A percentile compares a stretch with the other conserved stretches of the same genome.
These are phyloP conservation scores for Lycium ferocissimum DNA, from an alignment of 257 asterid genomes.

Conservation along the genomic window DNA sequence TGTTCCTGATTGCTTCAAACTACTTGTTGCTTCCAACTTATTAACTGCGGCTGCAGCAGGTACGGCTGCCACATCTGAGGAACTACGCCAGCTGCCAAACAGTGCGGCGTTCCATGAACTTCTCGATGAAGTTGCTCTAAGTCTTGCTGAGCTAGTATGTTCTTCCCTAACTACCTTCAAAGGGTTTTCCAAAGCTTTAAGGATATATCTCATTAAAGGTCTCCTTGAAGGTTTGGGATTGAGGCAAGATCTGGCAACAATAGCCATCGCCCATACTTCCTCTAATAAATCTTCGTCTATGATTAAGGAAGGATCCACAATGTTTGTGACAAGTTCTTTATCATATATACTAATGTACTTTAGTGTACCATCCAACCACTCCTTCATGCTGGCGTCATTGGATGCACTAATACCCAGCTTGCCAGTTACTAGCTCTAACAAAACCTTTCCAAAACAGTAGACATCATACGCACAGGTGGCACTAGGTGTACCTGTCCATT, in stretches of 20 bases:
- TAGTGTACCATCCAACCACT: slow-evolving; percentile 68
- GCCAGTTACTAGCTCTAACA: slow-evolving; percentile 94
- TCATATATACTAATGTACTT: slow-evolving; percentile 81
- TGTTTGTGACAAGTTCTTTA: slow-evolving; percentile 87
- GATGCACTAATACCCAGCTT: slow-evolving; percentile 89
- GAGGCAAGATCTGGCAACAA: slow-evolving; percentile 90
- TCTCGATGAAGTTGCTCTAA: slow-evolving; percentile 75
- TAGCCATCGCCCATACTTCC: slow-evolving; percentile 99
- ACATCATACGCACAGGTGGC: slow-evolving; percentile 88
- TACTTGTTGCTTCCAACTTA: slow-evolving; percentile 60
- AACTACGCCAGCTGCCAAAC: slow-evolving; percentile 92
- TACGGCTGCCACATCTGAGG: slow-evolving; percentile 62
- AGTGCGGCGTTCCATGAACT: slow-evolving; percentile 93
- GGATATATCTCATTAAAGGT: slow-evolving; percentile 89
- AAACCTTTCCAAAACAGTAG: slow-evolving; percentile 88
- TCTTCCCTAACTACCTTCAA: slow-evolving; percentile 91
- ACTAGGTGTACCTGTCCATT: slow-evolving; percentile 59
- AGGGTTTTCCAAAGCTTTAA: slow-evolving; percentile 92
- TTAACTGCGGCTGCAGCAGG: slow-evolving; percentile 43
- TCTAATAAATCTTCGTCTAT: slow-evolving; percentile 91
- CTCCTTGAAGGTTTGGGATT: slow-evolving; percentile 88
- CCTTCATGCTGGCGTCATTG: slow-evolving; percentile 63
- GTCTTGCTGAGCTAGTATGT: slow-evolving; percentile 75
- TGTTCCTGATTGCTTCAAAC: slow-evolving; percentile 67
- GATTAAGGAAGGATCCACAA: slow-evolving; percentile 81